Evolutionary conservation across 2,329 filamentous ascomycete genomes (phyloP).

Genomic region (Aspergillus tubingensis): DNA sequence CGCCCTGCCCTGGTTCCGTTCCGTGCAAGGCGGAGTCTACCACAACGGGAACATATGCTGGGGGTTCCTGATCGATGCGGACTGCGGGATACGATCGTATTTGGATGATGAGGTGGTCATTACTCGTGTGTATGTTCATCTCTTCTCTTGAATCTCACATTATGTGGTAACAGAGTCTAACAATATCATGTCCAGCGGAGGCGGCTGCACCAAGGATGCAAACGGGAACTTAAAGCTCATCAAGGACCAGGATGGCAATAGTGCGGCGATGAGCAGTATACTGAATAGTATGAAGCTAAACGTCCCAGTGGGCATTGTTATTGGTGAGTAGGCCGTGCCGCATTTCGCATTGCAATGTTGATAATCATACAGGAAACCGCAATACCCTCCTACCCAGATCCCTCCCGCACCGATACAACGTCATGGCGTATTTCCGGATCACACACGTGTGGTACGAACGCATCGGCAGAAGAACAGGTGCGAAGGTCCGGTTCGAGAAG

Average conservation of each 20-base stretch:
- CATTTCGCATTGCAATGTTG: not conserved
- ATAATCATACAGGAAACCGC: conserved; percentile 47
- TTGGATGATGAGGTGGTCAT: conserved; percentile 65
- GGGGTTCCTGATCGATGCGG: conserved; percentile 62
- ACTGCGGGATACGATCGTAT: conserved; percentile 57
- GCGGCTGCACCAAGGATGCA: conserved; percentile 53
- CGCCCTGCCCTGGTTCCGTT: conserved; percentile 62
- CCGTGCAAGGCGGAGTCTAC: conserved; percentile 63
- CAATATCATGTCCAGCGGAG: conserved; percentile 47
- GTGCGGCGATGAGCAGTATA: conserved; percentile 42
- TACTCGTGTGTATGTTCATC: conserved; percentile 56
- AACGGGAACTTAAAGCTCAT: conserved; percentile 50
- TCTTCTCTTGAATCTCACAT: not conserved
- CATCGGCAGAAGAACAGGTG: conserved; percentile 43
- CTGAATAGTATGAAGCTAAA: conserved; percentile 49
- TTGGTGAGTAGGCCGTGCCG: conserved; percentile 46
- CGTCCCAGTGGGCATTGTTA: conserved; percentile 58
- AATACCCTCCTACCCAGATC: conserved; percentile 52
- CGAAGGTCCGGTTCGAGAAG: conserved; percentile 68
- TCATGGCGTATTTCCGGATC: conserved; percentile 69
- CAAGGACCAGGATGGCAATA: conserved; percentile 47
- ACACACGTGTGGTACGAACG: conserved; percentile 70
- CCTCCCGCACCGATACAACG: conserved; percentile 62
- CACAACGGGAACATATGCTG: conserved; percentile 51
- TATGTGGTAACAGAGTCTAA: too few relatives aligned